Evolutionary conservation across 1,284 basidiomycete species (phyloP).

Genomic region (Xanthoconium separans): DNA sequence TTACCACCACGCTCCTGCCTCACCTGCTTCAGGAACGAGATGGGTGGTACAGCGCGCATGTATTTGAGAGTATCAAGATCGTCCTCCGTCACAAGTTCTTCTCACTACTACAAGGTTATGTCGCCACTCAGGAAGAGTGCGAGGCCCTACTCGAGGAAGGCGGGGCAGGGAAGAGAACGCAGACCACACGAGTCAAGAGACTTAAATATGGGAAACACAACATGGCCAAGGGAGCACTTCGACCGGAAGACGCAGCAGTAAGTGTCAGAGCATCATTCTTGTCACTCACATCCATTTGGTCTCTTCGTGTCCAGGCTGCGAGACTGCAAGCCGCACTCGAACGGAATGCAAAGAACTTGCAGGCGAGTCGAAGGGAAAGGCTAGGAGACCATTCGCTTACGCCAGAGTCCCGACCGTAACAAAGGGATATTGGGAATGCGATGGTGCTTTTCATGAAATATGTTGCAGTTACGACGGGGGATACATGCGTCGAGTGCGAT

Average conservation of each 20-base stretch:
- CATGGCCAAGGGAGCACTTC: constrained; percentile 79
- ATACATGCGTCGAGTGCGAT: constrained; percentile 25
- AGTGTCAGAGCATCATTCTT: constrained; percentile 19
- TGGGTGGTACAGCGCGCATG: constrained; percentile 80
- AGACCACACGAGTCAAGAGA: constrained; percentile 41
- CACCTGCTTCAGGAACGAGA: constrained; percentile 59
- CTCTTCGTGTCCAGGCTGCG: constrained; percentile 42
- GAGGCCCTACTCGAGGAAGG: constrained; percentile 54
- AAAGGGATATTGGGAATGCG: constrained; percentile 11
- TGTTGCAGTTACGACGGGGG: constrained; percentile 20
- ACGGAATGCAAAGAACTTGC: constrained; percentile 51
- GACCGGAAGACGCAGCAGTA: constrained; percentile 79
- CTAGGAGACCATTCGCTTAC: constrained; percentile 23
- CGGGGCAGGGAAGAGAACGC: constrained; percentile 43
- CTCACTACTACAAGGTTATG: constrained; percentile 73
- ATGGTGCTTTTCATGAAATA: constrained; percentile 15
- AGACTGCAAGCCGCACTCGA: constrained; percentile 58
- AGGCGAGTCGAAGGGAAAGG: constrained; percentile 30
- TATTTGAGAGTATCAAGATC: constrained; percentile 79
- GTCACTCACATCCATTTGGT: neutral
- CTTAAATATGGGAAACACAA: constrained; percentile 72
- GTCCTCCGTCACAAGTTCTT: constrained; percentile 88
- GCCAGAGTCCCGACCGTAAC: constrained; percentile 16
- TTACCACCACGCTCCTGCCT: neutral
- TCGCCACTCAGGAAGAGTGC: constrained; percentile 72